Percentiles rank a stretch among this genome's conserved stretches.
phyloP scores from a whole-genome alignment of 1,284 basidiomycete species.

The Farysia itapuensis region DNA sequence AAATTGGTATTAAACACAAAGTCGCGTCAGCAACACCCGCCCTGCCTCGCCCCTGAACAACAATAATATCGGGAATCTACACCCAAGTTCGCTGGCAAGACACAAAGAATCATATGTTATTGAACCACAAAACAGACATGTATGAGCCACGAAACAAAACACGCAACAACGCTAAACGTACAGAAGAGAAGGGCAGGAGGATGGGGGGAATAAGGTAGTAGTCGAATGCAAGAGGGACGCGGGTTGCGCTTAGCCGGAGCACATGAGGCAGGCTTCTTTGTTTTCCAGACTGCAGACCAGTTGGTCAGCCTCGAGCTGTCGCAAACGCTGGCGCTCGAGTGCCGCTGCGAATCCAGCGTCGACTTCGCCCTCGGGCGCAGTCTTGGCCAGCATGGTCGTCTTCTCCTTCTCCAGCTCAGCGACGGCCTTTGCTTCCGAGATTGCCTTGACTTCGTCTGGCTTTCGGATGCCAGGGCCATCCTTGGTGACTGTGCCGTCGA shows the following conservation, averaged over 20 bases:
- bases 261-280: conserved; percentile 64
- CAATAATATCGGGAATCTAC: too few relatives aligned
- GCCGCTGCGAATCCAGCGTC: conserved; percentile 84
- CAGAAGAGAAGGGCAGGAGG: neutral
- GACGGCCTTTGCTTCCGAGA: conserved; percentile 63
- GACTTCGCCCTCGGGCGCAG: conserved; percentile 53
- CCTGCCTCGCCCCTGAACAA: too few relatives aligned
- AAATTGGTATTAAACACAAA: too few relatives aligned
- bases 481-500: conserved; percentile 52
- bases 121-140: too few relatives aligned
- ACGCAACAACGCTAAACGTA: too few relatives aligned
- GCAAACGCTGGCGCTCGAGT: conserved; percentile 70
- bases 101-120: too few relatives aligned
- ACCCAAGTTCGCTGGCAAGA: too few relatives aligned
- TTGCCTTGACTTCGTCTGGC: conserved; percentile 24
- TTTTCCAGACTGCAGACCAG: conserved; percentile 82
- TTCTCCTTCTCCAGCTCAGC: conserved; percentile 64
- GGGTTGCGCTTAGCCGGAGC: conserved; percentile 33
- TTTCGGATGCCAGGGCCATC: conserved; percentile 46
- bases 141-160: too few relatives aligned
- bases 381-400: conserved; percentile 13
- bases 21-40: too few relatives aligned
- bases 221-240: neutral
- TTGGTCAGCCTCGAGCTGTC: conserved; percentile 79
- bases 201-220: neutral